A percentile compares a stretch with the other conserved stretches of the same genome.
phyloP scores from a whole-genome alignment of 345 rosid genomes.

The Eucalyptus cloeziana region DNA sequence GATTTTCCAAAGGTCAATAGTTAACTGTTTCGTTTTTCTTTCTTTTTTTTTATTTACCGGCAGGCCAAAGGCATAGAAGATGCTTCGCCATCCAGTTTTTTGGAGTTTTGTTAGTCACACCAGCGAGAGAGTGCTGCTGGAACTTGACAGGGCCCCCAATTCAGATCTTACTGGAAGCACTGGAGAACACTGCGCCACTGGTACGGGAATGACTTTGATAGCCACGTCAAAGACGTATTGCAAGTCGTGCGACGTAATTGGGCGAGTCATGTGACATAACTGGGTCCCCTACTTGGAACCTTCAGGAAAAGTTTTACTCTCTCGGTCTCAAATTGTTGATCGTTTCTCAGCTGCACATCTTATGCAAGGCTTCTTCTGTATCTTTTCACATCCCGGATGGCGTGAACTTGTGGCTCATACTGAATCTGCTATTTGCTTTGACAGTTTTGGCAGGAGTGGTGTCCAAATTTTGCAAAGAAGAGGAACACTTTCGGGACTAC shows the following conservation, averaged over 20 bases:
- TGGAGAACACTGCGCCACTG: constrained; percentile 39
- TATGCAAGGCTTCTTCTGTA: not conserved
- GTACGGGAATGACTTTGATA: not conserved
- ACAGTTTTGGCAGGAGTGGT: constrained; percentile 16
- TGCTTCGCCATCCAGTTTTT: constrained; percentile 65
- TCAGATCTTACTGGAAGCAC: constrained; percentile 47
- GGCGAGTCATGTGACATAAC: constrained; percentile 35
- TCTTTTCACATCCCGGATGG: constrained; percentile 5
- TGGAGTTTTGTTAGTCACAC: constrained; percentile 85
- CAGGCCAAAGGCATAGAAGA: constrained; percentile 60
- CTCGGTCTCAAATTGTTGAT: not conserved
- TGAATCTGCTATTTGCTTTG: too few species aligned
- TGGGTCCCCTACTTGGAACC: not conserved
- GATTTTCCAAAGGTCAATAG: not conserved
- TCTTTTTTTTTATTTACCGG: not conserved
- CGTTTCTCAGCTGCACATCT: not conserved
- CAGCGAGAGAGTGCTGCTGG: constrained; percentile 73
- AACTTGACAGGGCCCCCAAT: constrained; percentile 31
- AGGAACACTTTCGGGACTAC: too few species aligned
- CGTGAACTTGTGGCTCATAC: not conserved
- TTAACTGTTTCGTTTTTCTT: too few species aligned
- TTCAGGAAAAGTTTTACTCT: not conserved
- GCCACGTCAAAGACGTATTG: constrained; percentile 52
- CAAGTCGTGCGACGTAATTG: constrained; percentile 45
- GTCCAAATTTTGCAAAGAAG: too few species aligned